Conservation (phyloP, 257 asterid genomes). For the Solanum neorickii region DNA sequence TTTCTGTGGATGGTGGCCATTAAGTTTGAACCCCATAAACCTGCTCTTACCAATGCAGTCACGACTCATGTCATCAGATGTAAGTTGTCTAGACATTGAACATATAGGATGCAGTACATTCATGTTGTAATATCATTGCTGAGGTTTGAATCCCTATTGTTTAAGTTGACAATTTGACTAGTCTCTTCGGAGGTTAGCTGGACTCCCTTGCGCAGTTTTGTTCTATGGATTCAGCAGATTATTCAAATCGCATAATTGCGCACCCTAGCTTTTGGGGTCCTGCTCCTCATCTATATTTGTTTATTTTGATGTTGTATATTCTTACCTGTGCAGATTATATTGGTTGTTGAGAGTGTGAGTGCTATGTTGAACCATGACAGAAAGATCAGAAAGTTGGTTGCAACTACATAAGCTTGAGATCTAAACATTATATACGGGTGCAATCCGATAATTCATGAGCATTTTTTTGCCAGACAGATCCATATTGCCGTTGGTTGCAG, state of each 20-base stretch:
- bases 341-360: conserved; percentile 84
- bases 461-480: neutral
- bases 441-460: neutral
- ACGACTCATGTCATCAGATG: neutral
- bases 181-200: neutral
- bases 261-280: neutral
- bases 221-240: neutral
- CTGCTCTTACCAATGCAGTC: neutral
- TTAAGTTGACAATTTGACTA: neutral
- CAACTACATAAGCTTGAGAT: conserved; percentile 17
- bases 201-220: neutral
- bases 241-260: neutral
- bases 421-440: neutral
- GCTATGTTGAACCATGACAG: conserved; percentile 83
- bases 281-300: neutral
- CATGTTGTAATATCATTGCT: neutral
- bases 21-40: neutral
- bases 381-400: conserved; percentile 48
- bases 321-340: conserved; percentile 39
- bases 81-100: neutral
- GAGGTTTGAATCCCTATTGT: neutral
- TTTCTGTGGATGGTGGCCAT: neutral
- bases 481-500: neutral
- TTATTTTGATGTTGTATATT: neutral
- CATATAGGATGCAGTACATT: neutral